phyloP scores from a whole-genome alignment of 768 basidiomycete genomes.

The Crepidotus variabilis region DNA sequence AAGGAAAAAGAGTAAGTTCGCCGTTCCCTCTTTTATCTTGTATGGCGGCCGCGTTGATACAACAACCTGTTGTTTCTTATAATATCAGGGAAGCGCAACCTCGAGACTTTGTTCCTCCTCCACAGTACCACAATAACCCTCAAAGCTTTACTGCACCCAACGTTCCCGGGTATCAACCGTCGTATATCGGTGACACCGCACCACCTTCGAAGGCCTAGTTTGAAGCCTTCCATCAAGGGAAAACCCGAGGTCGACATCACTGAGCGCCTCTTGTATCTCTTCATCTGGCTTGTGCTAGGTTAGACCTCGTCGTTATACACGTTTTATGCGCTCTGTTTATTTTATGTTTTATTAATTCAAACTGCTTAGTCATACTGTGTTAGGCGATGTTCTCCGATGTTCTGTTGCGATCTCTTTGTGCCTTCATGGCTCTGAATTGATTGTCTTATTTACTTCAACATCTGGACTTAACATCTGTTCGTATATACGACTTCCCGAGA shows the following conservation, averaged over 20 bases:
- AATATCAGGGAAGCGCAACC: background rate
- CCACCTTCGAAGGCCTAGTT: conserved; percentile 4
- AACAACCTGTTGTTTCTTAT: background rate
- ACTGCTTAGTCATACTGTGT: background rate
- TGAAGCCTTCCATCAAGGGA: background rate
- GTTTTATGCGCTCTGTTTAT: background rate
- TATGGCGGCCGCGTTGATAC: background rate
- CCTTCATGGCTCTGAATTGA: too few species aligned
- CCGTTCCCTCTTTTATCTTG: conserved; percentile 3
- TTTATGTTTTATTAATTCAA: background rate
- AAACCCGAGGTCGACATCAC: background rate
- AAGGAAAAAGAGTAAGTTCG: conserved; percentile 46
- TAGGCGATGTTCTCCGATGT: too few species aligned
- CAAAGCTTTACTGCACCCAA: conserved; percentile 27
- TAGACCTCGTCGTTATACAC: background rate
- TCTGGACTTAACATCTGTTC: too few species aligned
- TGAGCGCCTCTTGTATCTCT: background rate
- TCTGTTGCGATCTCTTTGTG: too few species aligned
- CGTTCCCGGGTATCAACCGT: conserved; percentile 38
- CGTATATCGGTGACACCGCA: conserved; percentile 22
- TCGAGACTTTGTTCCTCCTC: conserved; percentile 10
- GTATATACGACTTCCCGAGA: too few species aligned
- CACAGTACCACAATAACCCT: conserved; percentile 12
- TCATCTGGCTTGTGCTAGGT: background rate
- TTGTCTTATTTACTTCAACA: too few species aligned